These are phyloP conservation scores for Sistotremastrum suecicum DNA, from an alignment of 768 basidiomycete species.

Conservation along the genomic window DNA sequence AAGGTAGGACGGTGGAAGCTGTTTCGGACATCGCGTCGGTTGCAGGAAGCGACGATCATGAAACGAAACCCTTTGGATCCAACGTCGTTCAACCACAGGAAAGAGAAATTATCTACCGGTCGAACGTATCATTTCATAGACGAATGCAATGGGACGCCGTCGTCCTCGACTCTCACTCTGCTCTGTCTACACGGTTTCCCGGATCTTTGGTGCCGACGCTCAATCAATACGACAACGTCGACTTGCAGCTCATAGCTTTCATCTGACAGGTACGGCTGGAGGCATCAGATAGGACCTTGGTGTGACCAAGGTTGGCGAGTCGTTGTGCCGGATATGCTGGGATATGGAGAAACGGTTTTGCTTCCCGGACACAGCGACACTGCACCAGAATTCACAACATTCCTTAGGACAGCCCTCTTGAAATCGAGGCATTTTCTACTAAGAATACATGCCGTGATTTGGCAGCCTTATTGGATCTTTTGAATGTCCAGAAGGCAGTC, in stretches of 20 bases:
- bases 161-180: constrained; percentile 30
- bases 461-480: constrained; percentile 44
- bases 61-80: constrained; percentile 15
- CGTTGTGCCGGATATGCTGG: constrained; percentile 33
- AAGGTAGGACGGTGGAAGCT: constrained; percentile 17
- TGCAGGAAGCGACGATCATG: too few species aligned
- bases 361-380: background rate
- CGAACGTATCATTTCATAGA: constrained; percentile 61
- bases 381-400: background rate
- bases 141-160: constrained; percentile 28
- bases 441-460: constrained; percentile 49
- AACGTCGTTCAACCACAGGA: constrained; percentile 37
- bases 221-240: too few species aligned
- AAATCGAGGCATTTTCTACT: constrained; percentile 40
- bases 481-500: constrained; percentile 41
- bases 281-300: constrained; percentile 62
- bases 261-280: constrained; percentile 54
- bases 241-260: background rate
- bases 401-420: constrained; percentile 36
- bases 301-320: constrained; percentile 46
- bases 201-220: constrained; percentile 30
- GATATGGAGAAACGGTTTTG: constrained; percentile 42
- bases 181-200: constrained; percentile 78
- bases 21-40: background rate
- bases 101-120: constrained; percentile 40